Evolutionary conservation across 768 basidiomycete genomes (phyloP).

Genomic region (Lentinula boryana): DNA sequence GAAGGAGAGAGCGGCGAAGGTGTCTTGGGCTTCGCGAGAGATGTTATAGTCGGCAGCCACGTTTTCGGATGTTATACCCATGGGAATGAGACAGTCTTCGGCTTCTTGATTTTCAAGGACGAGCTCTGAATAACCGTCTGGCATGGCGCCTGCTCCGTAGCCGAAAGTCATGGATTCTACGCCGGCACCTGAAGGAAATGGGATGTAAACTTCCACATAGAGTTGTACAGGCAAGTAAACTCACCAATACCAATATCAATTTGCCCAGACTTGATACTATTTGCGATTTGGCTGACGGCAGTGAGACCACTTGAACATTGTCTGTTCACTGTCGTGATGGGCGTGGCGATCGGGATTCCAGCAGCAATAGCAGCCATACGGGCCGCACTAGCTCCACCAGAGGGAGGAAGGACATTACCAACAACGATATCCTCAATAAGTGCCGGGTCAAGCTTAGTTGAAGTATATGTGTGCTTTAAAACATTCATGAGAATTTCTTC

Average conservation of each 20-base stretch:
- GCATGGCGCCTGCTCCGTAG: slow-evolving; percentile 52
- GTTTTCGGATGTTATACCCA: slow-evolving; percentile 96
- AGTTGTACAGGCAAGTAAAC: slow-evolving; percentile 13
- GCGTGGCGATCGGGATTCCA: slow-evolving; percentile 72
- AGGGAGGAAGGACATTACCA: slow-evolving; percentile 85
- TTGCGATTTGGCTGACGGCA: slow-evolving; percentile 77
- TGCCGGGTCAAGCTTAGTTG: slow-evolving; percentile 65
- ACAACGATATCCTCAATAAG: slow-evolving; percentile 82
- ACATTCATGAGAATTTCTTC: slow-evolving; percentile 77
- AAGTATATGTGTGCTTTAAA: slow-evolving; percentile 66
- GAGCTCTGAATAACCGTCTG: slow-evolving; percentile 56
- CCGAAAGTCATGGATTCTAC: slow-evolving; percentile 89
- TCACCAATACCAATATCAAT: slow-evolving; percentile 87
- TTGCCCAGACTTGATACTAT: slow-evolving; percentile 70
- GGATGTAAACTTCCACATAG: neutral
- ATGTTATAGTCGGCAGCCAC: slow-evolving; percentile 75
- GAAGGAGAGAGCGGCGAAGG: slow-evolving; percentile 80
- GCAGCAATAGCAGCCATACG: slow-evolving; percentile 85
- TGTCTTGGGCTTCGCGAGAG: slow-evolving; percentile 73
- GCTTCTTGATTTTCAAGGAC: slow-evolving; percentile 64
- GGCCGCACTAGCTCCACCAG: slow-evolving; percentile 74
- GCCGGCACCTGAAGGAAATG: slow-evolving; percentile 54
- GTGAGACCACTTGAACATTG: slow-evolving; percentile 88
- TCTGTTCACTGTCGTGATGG: slow-evolving; percentile 81
- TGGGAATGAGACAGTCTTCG: slow-evolving; percentile 78